phyloP scores from a whole-genome alignment of 2,329 filamentous ascomycete genomes.

The Beauveria scarabaeidicola region DNA sequence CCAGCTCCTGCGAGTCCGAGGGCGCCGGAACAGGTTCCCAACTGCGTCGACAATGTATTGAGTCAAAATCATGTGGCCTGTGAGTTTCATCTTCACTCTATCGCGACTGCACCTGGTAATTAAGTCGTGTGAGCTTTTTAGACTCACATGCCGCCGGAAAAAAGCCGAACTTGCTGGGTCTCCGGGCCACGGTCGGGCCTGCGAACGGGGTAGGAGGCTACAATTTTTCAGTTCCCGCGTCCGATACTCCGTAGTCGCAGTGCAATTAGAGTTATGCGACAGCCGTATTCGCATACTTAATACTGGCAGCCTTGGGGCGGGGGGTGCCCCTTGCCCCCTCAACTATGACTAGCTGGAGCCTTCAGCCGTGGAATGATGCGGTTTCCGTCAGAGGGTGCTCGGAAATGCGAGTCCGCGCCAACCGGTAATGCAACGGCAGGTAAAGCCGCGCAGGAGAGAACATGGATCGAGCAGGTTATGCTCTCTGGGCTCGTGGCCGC shows the following conservation, averaged over 20 bases:
- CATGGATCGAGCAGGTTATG: not conserved
- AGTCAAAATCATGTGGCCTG: not conserved
- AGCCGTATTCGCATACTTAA: not conserved
- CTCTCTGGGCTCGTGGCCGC: not conserved
- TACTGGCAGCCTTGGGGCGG: not conserved
- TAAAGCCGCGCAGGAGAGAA: not conserved
- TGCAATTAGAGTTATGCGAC: not conserved
- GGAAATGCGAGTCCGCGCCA: constrained; percentile 3
- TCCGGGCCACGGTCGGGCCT: not conserved
- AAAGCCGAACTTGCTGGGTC: not conserved
- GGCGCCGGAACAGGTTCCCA: not conserved
- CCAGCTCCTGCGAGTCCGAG: not conserved
- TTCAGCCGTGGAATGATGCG: not conserved
- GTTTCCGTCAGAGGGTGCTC: not conserved
- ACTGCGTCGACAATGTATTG: no score
- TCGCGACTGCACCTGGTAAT: not conserved
- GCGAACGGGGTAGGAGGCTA: not conserved
- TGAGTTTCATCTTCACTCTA: no score
- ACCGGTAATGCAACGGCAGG: not conserved
- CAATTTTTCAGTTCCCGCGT: constrained; percentile 5
- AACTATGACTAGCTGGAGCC: not conserved
- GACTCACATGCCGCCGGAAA: not conserved
- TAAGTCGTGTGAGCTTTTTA: not conserved
- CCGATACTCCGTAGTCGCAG: no score
- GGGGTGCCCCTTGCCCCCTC: not conserved